phyloP scores from a whole-genome alignment of 805 yeast species.

The Saturnispora zaruensis region DNA sequence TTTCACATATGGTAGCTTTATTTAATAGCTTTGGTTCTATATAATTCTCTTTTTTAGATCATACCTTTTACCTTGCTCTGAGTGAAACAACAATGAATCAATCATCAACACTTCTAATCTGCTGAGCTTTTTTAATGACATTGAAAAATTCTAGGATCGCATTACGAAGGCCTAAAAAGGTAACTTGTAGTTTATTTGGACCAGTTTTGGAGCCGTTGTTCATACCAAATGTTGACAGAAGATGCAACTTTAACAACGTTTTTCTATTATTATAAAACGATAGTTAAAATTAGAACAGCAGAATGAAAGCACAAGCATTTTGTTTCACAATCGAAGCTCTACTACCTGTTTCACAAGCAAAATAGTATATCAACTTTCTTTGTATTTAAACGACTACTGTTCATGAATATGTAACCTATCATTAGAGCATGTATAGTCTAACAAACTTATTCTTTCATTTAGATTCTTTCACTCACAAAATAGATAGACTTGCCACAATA shows the following conservation, averaged over 20 bases:
- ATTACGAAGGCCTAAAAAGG: conserved; percentile 10
- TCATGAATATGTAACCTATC: background rate
- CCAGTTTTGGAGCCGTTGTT: background rate
- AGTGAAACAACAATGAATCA: background rate
- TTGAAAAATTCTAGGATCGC: background rate
- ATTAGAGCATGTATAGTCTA: background rate
- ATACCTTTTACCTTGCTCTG: background rate
- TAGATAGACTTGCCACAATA: background rate
- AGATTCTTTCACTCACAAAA: background rate
- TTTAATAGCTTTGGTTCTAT: no score
- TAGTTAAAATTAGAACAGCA: background rate
- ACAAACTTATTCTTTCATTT: background rate
- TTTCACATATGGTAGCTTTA: no score
- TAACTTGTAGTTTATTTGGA: background rate
- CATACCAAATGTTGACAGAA: background rate
- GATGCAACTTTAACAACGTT: background rate
- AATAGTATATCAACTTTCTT: background rate
- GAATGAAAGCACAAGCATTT: no score
- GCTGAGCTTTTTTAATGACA: background rate
- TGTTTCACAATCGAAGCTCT: background rate
- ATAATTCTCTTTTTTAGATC: no score
- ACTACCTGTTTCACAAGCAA: background rate
- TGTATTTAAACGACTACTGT: background rate
- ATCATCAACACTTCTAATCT: background rate
- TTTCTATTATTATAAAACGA: background rate